Evolutionary conservation across 2,329 filamentous ascomycete species (phyloP), one percentile per base, ranked within the genome.

Genomic region (Epichloe amarillans): DNA sequence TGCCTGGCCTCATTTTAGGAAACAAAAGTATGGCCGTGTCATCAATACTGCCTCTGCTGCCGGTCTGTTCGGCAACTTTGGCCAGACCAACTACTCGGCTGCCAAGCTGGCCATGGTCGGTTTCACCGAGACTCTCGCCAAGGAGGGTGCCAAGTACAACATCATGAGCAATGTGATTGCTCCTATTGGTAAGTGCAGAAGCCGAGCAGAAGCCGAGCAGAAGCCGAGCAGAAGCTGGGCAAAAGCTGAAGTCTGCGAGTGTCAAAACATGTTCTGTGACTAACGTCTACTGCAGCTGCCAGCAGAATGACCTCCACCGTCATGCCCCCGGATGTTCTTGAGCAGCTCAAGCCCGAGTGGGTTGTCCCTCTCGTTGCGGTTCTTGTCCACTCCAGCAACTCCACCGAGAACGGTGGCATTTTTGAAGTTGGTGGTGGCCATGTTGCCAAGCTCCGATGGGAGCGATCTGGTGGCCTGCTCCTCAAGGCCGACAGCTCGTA

Each of bases 31-130:
- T 67, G 93, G 93, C 56, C 82, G 93, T 61, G 77, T 98, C 59
- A 95, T 98, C 73, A 97, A 94, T 77, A 97, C 93, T 23, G 82
- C 91, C 38, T 97, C 91, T n/a, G 89, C 89, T 52, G 90, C 93
- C 55, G 93, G 93, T 62, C 77, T 98, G 50, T 97, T 95, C 67
- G 93, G 93, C 63, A 93, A 82, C 72, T 97, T 96, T 64, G 93
- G 91, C 58, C 91, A 97, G 74, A 81, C 83, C 67, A 97, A 96
- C 72, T 98, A 98, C 73, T 95, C 91, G 50, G 90, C 93, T 54
- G 93, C 93, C 64, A 98, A 97, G 76, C 78, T 97, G 57, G 86
- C 87, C 57, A 83, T 95, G 73, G 89, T 98, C 55, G 93, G 91
- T 59, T 97, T 97, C 74, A 96, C 90, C 39, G 91, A 98, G 77